Evolutionary conservation across 768 basidiomycete genomes (phyloP), one percentile per base, ranked within the genome.

Genomic region (Solioccasus polychromus): DNA sequence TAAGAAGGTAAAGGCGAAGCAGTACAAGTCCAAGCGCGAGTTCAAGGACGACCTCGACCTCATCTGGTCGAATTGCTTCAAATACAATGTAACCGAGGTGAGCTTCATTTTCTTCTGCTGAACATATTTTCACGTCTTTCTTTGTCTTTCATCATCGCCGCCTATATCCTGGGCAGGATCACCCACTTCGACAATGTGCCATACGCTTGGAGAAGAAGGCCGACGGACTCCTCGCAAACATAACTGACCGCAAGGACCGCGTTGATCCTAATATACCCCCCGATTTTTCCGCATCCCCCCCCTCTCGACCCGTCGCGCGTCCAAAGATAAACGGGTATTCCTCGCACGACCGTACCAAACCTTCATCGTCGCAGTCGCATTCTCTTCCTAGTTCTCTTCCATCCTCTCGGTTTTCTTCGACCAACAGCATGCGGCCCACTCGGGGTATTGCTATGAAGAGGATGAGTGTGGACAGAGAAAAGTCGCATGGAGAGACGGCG

Each of bases 31-130:
- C 24, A 98, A 98, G 70, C 76, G 82, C 52, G 89, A 94, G 58
- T 98, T 99, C 68, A 85, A 86, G 52, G 85, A 89, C 48, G 96
- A 99, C 69, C 72, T 99, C 34, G 90, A 95, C 54, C 79, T 97
- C 50, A 97, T 99, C 54, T 99, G 96, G 96, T 82, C 82, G 36
- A 99, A 98, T 54, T 97, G 95, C 67, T 79, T 86, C 52, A 82
- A 78, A 5, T 98, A 98, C 66, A 99, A 99, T 65, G 85, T 89
- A 15, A 78, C 83, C 10, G 88, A 92, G 72, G 94, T 92, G 55
- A 49, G 86, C 76, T n/a, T 35, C 35, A 12, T n/a, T 39, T 20
- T 31, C 42, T 36, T 29, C 29, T 14, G 17, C 36, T 46, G 19
- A 50, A 19, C 19, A 9, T 9, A n/a, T 14, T 19, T 14, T 41